Conservation (phyloP, 441 rosid genomes). For the Erodium trifolium region DNA sequence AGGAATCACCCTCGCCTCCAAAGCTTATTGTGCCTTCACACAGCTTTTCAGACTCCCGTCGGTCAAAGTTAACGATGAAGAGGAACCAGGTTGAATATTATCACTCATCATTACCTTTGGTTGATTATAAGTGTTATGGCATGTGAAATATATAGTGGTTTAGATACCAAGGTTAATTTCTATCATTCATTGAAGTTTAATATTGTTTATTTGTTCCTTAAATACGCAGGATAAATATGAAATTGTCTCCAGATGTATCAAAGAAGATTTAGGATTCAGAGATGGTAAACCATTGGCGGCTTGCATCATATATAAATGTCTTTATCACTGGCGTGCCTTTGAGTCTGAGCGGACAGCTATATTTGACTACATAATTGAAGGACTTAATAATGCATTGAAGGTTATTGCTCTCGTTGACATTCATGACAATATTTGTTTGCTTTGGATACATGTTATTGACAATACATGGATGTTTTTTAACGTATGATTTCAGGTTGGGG, state of each 20-base stretch:
- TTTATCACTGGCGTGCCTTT: conserved; percentile 90
- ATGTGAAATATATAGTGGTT: background rate
- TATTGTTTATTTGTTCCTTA: conserved; percentile 14
- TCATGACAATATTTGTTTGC: conserved; percentile 9
- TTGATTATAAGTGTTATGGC: background rate
- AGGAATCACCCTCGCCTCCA: conserved; percentile 94
- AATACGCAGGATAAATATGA: conserved; percentile 73
- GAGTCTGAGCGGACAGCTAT: conserved; percentile 88
- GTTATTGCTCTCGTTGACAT: conserved; percentile 25
- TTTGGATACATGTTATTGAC: background rate
- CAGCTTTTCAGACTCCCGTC: conserved; percentile 69
- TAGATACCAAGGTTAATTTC: conserved; percentile 5
- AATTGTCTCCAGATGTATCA: conserved; percentile 77
- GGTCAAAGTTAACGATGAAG: conserved; percentile 75
- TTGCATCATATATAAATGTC: conserved; percentile 82
- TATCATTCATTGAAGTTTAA: background rate
- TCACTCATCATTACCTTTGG: conserved; percentile 3
- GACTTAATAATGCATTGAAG: conserved; percentile 80
- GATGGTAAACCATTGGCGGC: conserved; percentile 87
- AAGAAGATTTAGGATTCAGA: conserved; percentile 72
- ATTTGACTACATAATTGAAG: conserved; percentile 84
- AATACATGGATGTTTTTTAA: conserved; percentile 10
- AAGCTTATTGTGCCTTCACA: conserved; percentile 65
- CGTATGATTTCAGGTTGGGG: conserved; percentile 55
- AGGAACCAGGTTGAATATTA: conserved; percentile 52